Percentiles rank a stretch among this genome's conserved stretches.
phyloP scores from a whole-genome alignment of 2,329 filamentous ascomycete species.

The Hypoxylon sp. region DNA sequence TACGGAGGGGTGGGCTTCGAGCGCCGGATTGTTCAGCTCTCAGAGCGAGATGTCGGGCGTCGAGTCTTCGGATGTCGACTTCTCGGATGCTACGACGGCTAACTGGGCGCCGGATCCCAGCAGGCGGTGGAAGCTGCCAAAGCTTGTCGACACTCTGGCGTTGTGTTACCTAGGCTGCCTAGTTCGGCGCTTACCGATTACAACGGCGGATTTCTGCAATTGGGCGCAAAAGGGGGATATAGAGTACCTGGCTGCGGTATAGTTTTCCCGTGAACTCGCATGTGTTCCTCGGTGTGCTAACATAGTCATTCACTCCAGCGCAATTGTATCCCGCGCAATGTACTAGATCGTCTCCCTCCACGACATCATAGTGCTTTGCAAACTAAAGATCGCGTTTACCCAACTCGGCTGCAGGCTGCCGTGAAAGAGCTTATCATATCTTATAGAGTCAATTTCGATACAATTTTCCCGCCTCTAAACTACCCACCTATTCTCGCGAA shows the following conservation, averaged over 20 bases:
- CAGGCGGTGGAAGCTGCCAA: slow-evolving; percentile 66
- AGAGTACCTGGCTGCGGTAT: slow-evolving; percentile 73
- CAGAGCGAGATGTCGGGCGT: slow-evolving; percentile 55
- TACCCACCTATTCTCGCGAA: slow-evolving; percentile 71
- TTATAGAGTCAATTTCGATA: slow-evolving; percentile 72
- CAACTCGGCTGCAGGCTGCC: slow-evolving; percentile 69
- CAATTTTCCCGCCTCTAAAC: slow-evolving; percentile 79
- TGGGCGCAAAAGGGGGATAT: slow-evolving; percentile 76
- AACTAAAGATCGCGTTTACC: slow-evolving; percentile 56
- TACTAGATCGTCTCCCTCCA: slow-evolving; percentile 70
- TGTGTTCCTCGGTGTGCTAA: not conserved
- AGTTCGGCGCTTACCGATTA: slow-evolving; percentile 78
- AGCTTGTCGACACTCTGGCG: slow-evolving; percentile 76
- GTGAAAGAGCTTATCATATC: slow-evolving; percentile 69
- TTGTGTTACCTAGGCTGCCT: slow-evolving; percentile 83
- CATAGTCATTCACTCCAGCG: slow-evolving; percentile 50
- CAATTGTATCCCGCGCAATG: slow-evolving; percentile 67
- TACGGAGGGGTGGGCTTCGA: slow-evolving; percentile 26
- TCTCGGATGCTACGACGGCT: slow-evolving; percentile 45
- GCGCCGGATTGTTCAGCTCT: slow-evolving; percentile 65
- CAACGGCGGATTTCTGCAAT: slow-evolving; percentile 73
- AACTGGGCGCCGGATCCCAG: slow-evolving; percentile 57
- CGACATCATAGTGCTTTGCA: slow-evolving; percentile 69
- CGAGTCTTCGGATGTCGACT: slow-evolving; percentile 40
- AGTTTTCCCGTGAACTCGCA: slow-evolving; percentile 41